Evolutionary conservation across 2,329 filamentous ascomycete species (phyloP).

Genomic region (Mycosphaerella sp.): DNA sequence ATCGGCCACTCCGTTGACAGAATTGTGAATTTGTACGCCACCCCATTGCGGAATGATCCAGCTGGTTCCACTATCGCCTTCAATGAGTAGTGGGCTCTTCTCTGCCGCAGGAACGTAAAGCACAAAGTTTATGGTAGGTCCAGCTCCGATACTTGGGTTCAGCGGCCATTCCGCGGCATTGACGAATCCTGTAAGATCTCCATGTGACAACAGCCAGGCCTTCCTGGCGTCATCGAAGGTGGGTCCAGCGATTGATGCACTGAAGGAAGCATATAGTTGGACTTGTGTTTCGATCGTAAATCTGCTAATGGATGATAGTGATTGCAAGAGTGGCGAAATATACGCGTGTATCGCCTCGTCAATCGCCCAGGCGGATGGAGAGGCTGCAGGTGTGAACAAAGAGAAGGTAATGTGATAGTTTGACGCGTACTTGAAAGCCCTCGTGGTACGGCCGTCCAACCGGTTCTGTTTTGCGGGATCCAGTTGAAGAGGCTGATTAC

Average conservation of each 20-base stretch:
- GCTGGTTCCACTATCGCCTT: constrained; percentile 59
- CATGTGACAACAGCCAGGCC: constrained; percentile 66
- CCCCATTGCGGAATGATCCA: constrained; percentile 99
- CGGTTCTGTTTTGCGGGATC: constrained; percentile 32
- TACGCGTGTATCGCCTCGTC: constrained; percentile 74
- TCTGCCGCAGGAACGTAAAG: constrained; percentile 74
- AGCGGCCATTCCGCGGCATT: constrained; percentile 98
- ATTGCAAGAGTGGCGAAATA: constrained; percentile 71
- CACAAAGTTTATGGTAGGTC: constrained; percentile 93
- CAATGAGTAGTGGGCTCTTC: constrained; percentile 55
- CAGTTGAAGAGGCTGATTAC: constrained; percentile 30
- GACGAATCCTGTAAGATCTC: constrained; percentile 89
- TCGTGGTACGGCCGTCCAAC: constrained; percentile 64
- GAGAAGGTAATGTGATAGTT: constrained; percentile 97
- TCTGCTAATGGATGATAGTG: constrained; percentile 78
- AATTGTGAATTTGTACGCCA: constrained; percentile 63
- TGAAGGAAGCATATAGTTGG: constrained; percentile 75
- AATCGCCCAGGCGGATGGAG: constrained; percentile 86
- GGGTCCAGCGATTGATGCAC: constrained; percentile 55
- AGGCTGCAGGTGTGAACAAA: constrained; percentile 72
- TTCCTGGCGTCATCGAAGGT: constrained; percentile 49
- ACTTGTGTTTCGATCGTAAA: constrained; percentile 96
- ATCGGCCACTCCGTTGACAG: constrained; percentile 35
- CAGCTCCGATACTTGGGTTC: constrained; percentile 84
- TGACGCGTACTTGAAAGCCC: constrained; percentile 83